A percentile compares a stretch with the other conserved stretches of the same genome.
These are phyloP conservation scores for Xylaria venustula DNA, from an alignment of 495 filamentous ascomycete species.

Conservation along the genomic window DNA sequence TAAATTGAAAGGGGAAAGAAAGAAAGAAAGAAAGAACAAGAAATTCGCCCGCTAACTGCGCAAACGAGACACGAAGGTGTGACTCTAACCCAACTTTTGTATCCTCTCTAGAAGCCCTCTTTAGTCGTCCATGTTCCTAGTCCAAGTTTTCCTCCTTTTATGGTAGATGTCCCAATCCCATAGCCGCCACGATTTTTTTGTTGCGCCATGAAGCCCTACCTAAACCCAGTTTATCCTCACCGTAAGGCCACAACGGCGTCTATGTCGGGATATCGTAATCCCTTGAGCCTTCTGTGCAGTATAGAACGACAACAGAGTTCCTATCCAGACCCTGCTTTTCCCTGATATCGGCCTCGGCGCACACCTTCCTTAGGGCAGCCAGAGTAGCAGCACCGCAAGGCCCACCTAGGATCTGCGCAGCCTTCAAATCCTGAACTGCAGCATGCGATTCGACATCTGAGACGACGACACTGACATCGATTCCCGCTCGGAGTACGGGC, in stretches of 20 bases:
- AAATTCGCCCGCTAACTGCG: neutral
- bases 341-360: slow-evolving; percentile 24
- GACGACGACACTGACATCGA: slow-evolving; percentile 57
- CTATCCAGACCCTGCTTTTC: slow-evolving; percentile 29
- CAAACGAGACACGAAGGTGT: neutral
- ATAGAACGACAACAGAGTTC: slow-evolving; percentile 53
- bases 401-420: slow-evolving; percentile 46
- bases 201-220: neutral
- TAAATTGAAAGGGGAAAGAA: neutral
- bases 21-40: neutral
- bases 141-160: neutral
- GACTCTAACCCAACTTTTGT: slow-evolving; percentile 8
- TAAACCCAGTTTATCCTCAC: neutral
- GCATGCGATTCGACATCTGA: slow-evolving; percentile 54
- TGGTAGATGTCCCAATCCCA: neutral
- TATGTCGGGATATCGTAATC: slow-evolving; percentile 23
- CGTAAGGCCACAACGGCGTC: neutral
- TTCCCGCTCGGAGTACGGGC: slow-evolving; percentile 51
- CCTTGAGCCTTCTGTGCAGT: slow-evolving; percentile 27
- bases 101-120: slow-evolving; percentile 13
- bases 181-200: neutral
- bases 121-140: slow-evolving; percentile 4
- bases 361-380: slow-evolving; percentile 53
- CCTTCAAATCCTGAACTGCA: slow-evolving; percentile 49
- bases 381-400: slow-evolving; percentile 63